These are phyloP conservation scores for Linnemannia hyalina DNA, from an alignment of 192 early-diverging fungal genomes.

Conservation along the genomic window DNA sequence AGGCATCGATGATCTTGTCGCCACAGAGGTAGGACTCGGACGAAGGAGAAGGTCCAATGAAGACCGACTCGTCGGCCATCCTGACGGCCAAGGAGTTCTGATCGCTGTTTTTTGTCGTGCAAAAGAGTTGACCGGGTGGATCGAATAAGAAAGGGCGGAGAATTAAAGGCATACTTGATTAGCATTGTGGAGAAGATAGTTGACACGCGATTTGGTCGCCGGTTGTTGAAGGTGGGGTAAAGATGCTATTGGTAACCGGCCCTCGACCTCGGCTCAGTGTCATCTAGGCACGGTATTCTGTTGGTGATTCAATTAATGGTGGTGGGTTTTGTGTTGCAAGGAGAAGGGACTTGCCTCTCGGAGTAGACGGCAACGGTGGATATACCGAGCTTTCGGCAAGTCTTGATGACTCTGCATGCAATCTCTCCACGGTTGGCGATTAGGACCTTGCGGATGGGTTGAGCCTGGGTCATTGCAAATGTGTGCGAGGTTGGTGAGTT, in stretches of 20 bases:
- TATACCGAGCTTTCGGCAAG: constrained; percentile 74
- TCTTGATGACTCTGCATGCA: constrained; percentile 79
- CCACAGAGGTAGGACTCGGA: constrained; percentile 67
- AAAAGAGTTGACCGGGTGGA: not conserved
- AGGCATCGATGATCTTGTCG: constrained; percentile 66
- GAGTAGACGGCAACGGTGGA: constrained; percentile 76
- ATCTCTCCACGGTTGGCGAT: constrained; percentile 90
- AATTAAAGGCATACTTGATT: not conserved
- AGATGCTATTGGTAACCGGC: not conserved
- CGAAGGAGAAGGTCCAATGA: constrained; percentile 66
- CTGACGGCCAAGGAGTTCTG: constrained; percentile 64
- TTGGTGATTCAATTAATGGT: not conserved
- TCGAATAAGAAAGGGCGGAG: not conserved
- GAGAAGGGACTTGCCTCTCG: constrained; percentile 55
- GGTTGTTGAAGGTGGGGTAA: not conserved
- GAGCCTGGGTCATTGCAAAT: constrained; percentile 28
- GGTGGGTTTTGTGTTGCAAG: not conserved
- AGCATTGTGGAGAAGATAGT: not conserved
- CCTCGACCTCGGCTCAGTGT: not conserved
- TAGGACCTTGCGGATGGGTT: constrained; percentile 62
- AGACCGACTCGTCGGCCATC: constrained; percentile 68
- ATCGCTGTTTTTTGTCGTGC: constrained; percentile 50
- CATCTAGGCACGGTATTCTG: not conserved
- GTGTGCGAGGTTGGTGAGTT: not conserved
- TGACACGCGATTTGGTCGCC: not conserved